Evolutionary conservation across 192 early-diverging fungal species (phyloP).

Genomic region (Phlyctochytrium bullatum): DNA sequence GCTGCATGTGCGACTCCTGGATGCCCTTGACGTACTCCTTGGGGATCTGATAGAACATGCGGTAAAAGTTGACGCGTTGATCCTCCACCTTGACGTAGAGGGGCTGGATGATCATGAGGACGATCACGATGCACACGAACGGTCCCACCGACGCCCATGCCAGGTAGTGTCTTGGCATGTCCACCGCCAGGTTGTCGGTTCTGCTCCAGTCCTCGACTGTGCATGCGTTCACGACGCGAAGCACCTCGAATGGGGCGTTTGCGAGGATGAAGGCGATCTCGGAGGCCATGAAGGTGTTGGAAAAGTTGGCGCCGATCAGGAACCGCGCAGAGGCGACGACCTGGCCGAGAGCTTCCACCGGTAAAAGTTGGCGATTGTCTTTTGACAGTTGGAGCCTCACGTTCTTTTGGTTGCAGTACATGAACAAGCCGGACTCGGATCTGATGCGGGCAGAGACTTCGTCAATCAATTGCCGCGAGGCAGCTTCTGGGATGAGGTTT

Average conservation of each 20-base stretch:
- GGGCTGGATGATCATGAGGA: constrained; percentile 21
- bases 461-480: not conserved
- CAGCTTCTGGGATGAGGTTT: not conserved
- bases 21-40: constrained; percentile 41
- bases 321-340: not conserved
- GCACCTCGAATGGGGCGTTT: not conserved
- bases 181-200: not conserved
- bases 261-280: not conserved
- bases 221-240: not conserved
- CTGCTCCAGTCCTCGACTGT: not conserved
- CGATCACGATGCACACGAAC: constrained; percentile 12
- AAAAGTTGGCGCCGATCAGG: not conserved
- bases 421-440: not conserved
- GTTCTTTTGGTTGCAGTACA: not conserved
- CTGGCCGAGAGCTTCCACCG: not conserved
- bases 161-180: not conserved
- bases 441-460: not conserved
- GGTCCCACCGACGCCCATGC: constrained; percentile 15
- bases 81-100: constrained; percentile 11
- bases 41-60: constrained; percentile 37
- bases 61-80: not conserved
- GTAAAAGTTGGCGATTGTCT: too few relatives aligned
- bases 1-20: constrained; percentile 24
- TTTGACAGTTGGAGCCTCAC: too few relatives aligned
- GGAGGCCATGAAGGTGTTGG: not conserved